Evolutionary conservation across 306 rosid genomes (phyloP).

Genomic region (Trifolium repens): DNA sequence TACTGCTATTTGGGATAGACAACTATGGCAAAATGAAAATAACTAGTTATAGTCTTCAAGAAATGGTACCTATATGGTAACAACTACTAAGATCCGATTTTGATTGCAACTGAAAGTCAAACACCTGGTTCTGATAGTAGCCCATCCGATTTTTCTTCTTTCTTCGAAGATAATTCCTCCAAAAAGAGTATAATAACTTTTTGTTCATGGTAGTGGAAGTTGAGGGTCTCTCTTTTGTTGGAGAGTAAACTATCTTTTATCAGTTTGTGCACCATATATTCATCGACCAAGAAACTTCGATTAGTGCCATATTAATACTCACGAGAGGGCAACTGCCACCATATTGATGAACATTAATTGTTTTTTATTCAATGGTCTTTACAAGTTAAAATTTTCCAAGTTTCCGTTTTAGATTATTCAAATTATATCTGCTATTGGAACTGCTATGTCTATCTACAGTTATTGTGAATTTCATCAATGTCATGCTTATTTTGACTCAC

Average conservation of each 20-base stretch:
- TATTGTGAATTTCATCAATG: slow-evolving; percentile 40
- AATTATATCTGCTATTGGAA: slow-evolving; percentile 21
- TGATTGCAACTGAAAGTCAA: background rate
- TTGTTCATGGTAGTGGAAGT: no score
- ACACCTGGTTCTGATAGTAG: background rate
- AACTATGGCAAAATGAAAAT: background rate
- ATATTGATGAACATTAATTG: no score
- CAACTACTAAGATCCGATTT: background rate
- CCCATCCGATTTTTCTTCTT: background rate
- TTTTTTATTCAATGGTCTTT: no score
- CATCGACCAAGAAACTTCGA: no score
- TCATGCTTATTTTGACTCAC: slow-evolving; percentile 44
- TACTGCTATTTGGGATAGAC: background rate
- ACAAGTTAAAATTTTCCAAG: background rate
- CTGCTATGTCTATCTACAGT: slow-evolving; percentile 20
- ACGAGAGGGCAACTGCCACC: no score
- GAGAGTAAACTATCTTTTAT: no score
- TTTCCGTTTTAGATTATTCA: slow-evolving; percentile 25
- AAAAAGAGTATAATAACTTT: no score
- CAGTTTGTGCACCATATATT: no score
- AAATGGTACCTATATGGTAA: no score
- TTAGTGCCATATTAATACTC: no score
- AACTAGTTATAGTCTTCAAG: background rate
- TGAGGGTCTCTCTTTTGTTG: no score
- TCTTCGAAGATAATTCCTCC: no score